Evolutionary conservation across 2,329 filamentous ascomycete species (phyloP).

Genomic region (Kalmusia sp.): DNA sequence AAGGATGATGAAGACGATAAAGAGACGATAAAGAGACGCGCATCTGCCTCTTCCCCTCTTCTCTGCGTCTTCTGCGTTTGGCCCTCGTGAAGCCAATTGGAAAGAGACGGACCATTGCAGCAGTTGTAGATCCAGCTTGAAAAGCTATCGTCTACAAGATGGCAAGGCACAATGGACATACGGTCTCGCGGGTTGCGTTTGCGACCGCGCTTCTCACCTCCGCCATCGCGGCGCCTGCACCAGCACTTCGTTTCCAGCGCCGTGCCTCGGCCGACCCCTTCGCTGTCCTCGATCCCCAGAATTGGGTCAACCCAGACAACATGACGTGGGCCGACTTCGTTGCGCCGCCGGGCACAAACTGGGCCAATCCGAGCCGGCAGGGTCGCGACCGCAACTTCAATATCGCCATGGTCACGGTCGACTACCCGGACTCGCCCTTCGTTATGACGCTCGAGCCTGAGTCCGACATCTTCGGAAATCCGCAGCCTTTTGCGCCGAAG

Average conservation of each 20-base stretch:
- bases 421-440: slow-evolving; percentile 60
- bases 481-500: slow-evolving; percentile 52
- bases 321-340: slow-evolving; percentile 62
- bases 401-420: slow-evolving; percentile 61
- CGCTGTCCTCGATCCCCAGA: slow-evolving; percentile 58
- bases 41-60: neutral
- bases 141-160: slow-evolving; percentile 5
- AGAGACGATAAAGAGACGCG: neutral
- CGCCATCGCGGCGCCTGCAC: slow-evolving; percentile 24
- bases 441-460: slow-evolving; percentile 55
- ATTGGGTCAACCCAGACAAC: slow-evolving; percentile 61
- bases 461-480: slow-evolving; percentile 61
- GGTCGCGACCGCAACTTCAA: slow-evolving; percentile 62
- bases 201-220: slow-evolving; percentile 24
- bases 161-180: slow-evolving; percentile 13
- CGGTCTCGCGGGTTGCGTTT: slow-evolving; percentile 21
- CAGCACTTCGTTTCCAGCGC: slow-evolving; percentile 16
- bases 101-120: neutral
- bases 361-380: slow-evolving; percentile 54
- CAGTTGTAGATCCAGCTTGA: neutral
- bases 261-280: slow-evolving; percentile 51
- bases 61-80: neutral
- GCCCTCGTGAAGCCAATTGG: neutral
- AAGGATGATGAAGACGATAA: slow-evolving; percentile 3
- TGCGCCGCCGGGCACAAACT: slow-evolving; percentile 56